Evolutionary conservation across 176 grass and related monocot species (phyloP), one percentile per base, ranked within the genome.

Genomic region (Leersia perrieri): DNA sequence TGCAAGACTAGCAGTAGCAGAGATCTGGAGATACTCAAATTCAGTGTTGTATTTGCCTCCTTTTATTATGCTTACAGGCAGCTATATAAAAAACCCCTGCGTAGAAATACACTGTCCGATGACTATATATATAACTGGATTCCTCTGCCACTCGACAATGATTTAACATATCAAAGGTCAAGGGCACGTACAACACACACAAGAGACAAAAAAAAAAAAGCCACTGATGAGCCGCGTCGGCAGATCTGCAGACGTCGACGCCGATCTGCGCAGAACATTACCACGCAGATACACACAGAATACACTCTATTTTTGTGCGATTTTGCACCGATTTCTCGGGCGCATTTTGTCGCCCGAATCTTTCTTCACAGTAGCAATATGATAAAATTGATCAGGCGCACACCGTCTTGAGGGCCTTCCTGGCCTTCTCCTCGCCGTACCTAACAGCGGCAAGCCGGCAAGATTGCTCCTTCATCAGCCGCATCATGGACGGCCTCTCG

Each of bases 401-500:
- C 63, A 75, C 35, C 47, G 81, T 33, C 76, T 42, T 78, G 18
- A 81, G 84, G 64, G 27, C 35, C 58, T 74, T 70, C 87, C 74
- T 88, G 40, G 76, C 70, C 74, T 78, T 76, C 33, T 60, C 33
- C 6, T 25, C 67, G 1, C 79, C 81, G 22, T 77, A 77, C 73
- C 87, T 82, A 16, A 99, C 80, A 67, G 60, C 25, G 7, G 89
- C 84, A 26, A 99, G 57, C 80, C 93, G 79, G 80, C 93, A 96
- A 42, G 97, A 99, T 72, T 95, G 93, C 72, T 86, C 79, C 93
- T 80, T 99, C 33, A 99, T 79, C 60, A 99, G 33, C 77, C 44
- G 76, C 63, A 84, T 67, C 90, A 95, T 76, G 15, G 84, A 90
- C 41, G 96, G 90, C 62, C 45, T 66, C 67, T 90, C 86, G 79